phyloP scores from a whole-genome alignment of 78 protist genomes.

The Polysphondylium violaceum region DNA sequence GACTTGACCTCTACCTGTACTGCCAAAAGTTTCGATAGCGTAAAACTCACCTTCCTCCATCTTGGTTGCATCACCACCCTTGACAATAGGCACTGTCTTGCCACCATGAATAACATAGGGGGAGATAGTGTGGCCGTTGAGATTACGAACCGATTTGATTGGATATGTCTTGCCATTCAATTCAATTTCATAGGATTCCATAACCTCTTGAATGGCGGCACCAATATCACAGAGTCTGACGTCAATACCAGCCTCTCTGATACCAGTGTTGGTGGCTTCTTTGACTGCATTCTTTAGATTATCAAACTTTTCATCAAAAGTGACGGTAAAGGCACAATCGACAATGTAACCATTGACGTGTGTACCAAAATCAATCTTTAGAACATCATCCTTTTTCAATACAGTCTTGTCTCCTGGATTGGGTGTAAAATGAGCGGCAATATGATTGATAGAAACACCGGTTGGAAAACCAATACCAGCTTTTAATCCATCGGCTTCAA shows the following conservation, averaged over 20 bases:
- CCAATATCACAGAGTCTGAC: constrained; percentile 97
- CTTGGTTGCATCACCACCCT: constrained; percentile 83
- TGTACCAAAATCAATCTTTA: constrained; percentile 99
- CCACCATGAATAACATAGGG: constrained; percentile 97
- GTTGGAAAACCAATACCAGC: constrained; percentile 97
- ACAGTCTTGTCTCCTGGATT: constrained; percentile 98
- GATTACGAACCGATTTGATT: constrained; percentile 94
- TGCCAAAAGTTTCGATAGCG: constrained; percentile 99
- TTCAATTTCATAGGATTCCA: constrained; percentile 98
- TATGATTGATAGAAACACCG: constrained; percentile 96
- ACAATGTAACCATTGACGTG: constrained; percentile 96
- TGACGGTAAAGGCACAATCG: constrained; percentile 98
- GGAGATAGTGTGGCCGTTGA: constrained; percentile 98
- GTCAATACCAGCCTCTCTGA: constrained; percentile 95
- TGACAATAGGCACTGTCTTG: constrained; percentile 97
- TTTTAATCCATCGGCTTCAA: constrained; percentile 87
- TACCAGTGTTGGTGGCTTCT: constrained; percentile 98
- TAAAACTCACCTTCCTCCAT: constrained; percentile 98
- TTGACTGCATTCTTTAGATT: constrained; percentile 92
- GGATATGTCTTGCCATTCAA: constrained; percentile 94
- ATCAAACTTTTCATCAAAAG: constrained; percentile 92
- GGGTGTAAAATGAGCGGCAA: constrained; percentile 99
- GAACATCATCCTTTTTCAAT: constrained; percentile 94
- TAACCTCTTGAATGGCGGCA: constrained; percentile 97
- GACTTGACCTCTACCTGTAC: constrained; percentile 88